A percentile compares a stretch with the other conserved stretches of the same genome.
These are phyloP conservation scores for Adansonia grandidieri DNA, from an alignment of 441 rosid species.

Conservation along the genomic window DNA sequence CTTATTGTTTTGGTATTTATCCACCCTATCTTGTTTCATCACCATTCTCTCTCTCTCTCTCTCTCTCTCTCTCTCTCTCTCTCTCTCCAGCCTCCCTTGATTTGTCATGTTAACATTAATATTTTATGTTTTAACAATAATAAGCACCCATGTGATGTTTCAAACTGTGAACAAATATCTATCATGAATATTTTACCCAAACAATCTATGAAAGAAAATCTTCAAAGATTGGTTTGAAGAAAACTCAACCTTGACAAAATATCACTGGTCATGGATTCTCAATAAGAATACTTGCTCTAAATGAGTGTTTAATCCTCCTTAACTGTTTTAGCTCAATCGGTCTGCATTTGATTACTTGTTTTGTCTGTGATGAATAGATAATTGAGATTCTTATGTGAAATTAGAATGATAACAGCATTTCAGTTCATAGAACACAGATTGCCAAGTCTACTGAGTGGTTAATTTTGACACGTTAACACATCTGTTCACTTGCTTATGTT, in stretches of 20 bases:
- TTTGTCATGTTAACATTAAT: neutral
- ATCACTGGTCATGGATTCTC: neutral
- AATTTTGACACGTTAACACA: neutral
- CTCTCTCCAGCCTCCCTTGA: too few species aligned
- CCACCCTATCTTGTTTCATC: constrained; percentile 8
- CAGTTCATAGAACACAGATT: neutral
- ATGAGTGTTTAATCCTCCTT: neutral
- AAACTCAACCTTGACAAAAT: neutral
- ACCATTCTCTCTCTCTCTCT: neutral
- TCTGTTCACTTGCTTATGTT: neutral
- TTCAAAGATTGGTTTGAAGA: neutral
- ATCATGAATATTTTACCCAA: neutral
- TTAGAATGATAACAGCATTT: neutral
- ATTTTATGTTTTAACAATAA: neutral
- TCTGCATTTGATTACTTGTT: neutral
- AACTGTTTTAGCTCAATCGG: neutral
- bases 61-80: neutral
- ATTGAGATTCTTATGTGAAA: neutral
- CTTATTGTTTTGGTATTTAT: constrained; percentile 16
- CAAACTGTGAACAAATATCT: neutral
- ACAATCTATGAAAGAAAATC: neutral
- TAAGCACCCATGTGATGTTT: neutral
- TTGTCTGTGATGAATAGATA: neutral
- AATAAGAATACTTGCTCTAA: neutral
- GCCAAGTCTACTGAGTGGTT: neutral